These are phyloP conservation scores for Chenopodium quinoa DNA, from an alignment of 148 eudicot species.

Conservation along the genomic window DNA sequence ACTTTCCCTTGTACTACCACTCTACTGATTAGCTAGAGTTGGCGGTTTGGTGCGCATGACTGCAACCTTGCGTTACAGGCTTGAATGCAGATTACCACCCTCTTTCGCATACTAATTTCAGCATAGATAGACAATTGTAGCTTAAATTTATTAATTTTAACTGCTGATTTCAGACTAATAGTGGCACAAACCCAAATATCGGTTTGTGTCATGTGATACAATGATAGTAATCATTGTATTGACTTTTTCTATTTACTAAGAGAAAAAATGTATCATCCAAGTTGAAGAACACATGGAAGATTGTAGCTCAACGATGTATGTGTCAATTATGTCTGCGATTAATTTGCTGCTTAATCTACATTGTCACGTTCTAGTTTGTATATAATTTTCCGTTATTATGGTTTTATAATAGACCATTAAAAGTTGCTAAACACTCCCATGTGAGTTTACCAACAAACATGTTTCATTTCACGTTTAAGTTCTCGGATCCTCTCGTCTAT, in stretches of 20 bases:
- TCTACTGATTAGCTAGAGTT: not conserved
- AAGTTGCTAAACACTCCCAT: not conserved
- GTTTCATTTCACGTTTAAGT: not conserved
- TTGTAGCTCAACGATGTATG: not conserved
- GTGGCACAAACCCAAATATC: no score
- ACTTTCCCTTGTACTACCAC: not conserved
- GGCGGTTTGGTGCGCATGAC: not conserved
- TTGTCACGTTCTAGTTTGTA: slow-evolving; percentile 13
- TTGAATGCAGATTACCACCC: not conserved
- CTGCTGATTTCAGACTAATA: no score
- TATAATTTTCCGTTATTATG: no score
- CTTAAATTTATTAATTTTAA: no score
- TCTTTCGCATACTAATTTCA: not conserved
- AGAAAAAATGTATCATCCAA: not conserved
- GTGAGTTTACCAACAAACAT: not conserved
- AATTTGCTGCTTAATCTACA: slow-evolving; percentile 6
- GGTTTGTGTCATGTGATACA: no score
- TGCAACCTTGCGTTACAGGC: not conserved
- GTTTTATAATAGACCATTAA: no score
- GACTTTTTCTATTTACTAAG: not conserved
- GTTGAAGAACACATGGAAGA: not conserved
- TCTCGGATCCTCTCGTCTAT: no score
- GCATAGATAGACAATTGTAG: no score
- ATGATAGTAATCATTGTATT: not conserved
- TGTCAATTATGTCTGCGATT: not conserved